Evolutionary conservation across 495 filamentous ascomycete genomes (phyloP), one percentile per base, ranked within the genome.

Genomic region (Wilcoxina mikolae): DNA sequence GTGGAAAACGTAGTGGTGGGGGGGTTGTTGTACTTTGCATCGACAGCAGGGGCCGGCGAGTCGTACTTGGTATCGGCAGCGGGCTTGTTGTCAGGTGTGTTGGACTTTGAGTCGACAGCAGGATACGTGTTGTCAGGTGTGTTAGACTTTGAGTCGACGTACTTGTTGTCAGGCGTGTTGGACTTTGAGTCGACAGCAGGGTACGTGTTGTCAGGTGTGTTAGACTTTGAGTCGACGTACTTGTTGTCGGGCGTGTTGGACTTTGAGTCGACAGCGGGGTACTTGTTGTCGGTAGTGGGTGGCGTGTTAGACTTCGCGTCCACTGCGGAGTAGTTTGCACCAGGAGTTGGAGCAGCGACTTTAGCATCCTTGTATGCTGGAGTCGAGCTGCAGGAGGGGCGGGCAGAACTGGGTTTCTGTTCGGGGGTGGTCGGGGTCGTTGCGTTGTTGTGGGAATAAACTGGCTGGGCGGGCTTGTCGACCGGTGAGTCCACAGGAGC

Each of bases 381-480:
- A 25, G 24, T 4, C 22, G 45, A 35, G 64, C 39, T 28, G 69
- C 46, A 25, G 56, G 12, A 20, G 68, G n/a, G n/a, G n/a, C n/a
- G n/a, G n/a, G n/a, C n/a, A n/a, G n/a, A n/a, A n/a, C n/a, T n/a
- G n/a, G n/a, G n/a, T n/a, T n/a, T n/a, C n/a, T n/a, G n/a, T n/a
- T n/a, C 29, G 27, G 65, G 23, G 29, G 62, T 46, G 18, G 66
- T 31, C 33, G 65, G 45, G 47, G 61, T 55, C 27, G 65, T 49
- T 23, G 56, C 53, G 10, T 64, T 55, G 51, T 53, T 57, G 41
- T 43, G 35, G 35, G 55, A 20, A 25, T n/a, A n/a, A n/a, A n/a
- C n/a, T n/a, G n/a, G n/a, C n/a, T n/a, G n/a, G n/a, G n/a, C n/a
- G n/a, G n/a, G n/a, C n/a, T n/a, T n/a, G n/a, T n/a, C 58, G 46